phyloP scores from a whole-genome alignment of 169 alveolate species.

The Eimeria necatrix region DNA sequence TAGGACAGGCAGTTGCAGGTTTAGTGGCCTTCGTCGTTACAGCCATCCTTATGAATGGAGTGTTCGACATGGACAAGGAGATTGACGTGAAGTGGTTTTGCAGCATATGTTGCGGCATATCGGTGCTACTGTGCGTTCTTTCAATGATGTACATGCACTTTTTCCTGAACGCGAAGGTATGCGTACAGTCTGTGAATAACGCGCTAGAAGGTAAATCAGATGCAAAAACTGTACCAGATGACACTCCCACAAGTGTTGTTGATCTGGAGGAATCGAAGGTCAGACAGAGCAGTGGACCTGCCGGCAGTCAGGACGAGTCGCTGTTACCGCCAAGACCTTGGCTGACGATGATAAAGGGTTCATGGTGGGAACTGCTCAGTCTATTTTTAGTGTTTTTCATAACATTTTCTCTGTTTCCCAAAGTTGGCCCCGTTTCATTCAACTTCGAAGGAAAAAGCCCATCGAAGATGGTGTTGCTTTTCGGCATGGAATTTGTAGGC shows the following conservation, averaged over 20 bases:
- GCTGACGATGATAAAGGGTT: constrained; percentile 53
- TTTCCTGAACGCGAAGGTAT: constrained; percentile 55
- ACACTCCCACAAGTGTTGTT: constrained; percentile 15
- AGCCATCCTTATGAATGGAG: constrained; percentile 53
- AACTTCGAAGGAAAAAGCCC: constrained; percentile 56
- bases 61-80: constrained; percentile 40
- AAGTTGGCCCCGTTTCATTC: constrained; percentile 69
- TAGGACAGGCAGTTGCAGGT: constrained; percentile 68
- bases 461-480: constrained; percentile 37
- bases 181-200: constrained; percentile 36
- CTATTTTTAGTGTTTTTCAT: constrained; percentile 66
- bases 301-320: constrained; percentile 33
- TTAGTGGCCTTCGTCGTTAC: constrained; percentile 55
- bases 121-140: constrained; percentile 3
- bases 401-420: constrained; percentile 56
- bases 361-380: constrained; percentile 54
- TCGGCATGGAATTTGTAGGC: constrained; percentile 61
- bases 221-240: constrained; percentile 17
- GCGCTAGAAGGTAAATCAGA: constrained; percentile 15
- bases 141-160: constrained; percentile 50
- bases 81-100: constrained; percentile 51
- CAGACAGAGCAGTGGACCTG: constrained; percentile 33
- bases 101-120: constrained; percentile 38
- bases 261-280: constrained; percentile 56
- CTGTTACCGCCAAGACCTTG: constrained; percentile 62